Evolutionary conservation across 441 rosid species (phyloP).

Genomic region (Omphalea diandra): DNA sequence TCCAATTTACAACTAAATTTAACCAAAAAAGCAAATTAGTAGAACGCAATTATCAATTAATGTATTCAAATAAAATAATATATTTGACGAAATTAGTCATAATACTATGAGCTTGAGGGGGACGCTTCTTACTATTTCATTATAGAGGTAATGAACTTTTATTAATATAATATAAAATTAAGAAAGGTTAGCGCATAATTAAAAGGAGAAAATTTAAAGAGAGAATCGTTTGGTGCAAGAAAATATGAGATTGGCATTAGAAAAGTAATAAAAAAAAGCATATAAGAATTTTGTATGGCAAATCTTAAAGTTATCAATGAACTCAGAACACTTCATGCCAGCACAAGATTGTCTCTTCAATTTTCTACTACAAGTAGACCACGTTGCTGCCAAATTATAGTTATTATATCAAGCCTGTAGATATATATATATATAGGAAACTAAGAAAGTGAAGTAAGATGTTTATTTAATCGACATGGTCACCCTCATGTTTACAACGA

Average conservation of each 20-base stretch:
- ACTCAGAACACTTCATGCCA: constrained; percentile 22
- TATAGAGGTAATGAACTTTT: too few species aligned
- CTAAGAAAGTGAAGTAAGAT: constrained; percentile 17
- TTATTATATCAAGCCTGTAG: constrained; percentile 22
- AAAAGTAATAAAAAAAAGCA: constrained; percentile 8
- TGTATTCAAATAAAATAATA: too few species aligned
- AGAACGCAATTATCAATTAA: too few species aligned
- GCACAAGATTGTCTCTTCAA: constrained; percentile 15
- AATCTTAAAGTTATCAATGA: neutral
- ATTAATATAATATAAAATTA: neutral
- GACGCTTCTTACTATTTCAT: too few species aligned
- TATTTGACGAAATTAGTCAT: too few species aligned
- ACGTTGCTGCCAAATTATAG: constrained; percentile 29
- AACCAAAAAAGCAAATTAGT: too few species aligned
- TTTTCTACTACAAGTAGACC: constrained; percentile 34
- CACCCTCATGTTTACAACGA: constrained; percentile 22
- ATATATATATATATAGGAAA: constrained; percentile 20
- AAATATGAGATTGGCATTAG: neutral
- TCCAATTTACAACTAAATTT: too few species aligned
- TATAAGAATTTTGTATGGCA: constrained; percentile 13
- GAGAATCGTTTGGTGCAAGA: constrained; percentile 1
- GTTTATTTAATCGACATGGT: too few species aligned
- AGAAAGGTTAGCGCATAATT: too few species aligned
- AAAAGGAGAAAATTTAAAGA: too few species aligned
- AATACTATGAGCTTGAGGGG: too few species aligned